Base-by-base conservation (phyloP, 2,329 filamentous ascomycete genomes). In the Aschersonia sp. region DNA sequence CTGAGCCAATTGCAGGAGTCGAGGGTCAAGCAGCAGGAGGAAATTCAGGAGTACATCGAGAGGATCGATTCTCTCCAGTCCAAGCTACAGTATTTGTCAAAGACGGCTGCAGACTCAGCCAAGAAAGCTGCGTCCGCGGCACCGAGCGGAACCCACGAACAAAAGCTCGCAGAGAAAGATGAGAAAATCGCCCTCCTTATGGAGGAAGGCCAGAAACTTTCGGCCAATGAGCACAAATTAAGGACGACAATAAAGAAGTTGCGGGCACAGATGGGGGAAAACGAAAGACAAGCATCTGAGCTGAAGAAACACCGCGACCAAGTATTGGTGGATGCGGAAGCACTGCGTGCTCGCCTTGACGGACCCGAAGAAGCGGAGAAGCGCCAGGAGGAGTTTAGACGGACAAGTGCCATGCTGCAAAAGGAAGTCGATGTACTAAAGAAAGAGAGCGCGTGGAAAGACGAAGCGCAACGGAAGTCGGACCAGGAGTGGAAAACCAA, bases 51-150 rank as follows among this genome's bases (percentile, higher is more conserved):
- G 45, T 87, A 95, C 52, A 75, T 90, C 6, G 92, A 98, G 64
- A 81, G 84, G 37, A 92, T 95, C 48, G 92, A 98, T 67, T 84
- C 89, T 4, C 68, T 98, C 1, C 87, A 97, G 62, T 80, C 87
- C 6, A 97, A 98, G 60, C 68, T 98, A 31, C 83, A 89, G 54
- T 95, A 94, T 58, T 69, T 98, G 10, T 82, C 89, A 2, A 83
- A 83, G 51, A 84, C 89, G 58, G 82, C 85, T 10, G 78, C 84
- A 0, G 83, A 89, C 32, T 73, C 82, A 0, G 87, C 92, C 1
- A 83, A 81, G 58, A 77, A 79, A 54, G 74, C 80, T 6, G 80
- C 78, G 2, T 67, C 73, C n/a, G 68, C 73, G 30, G 79, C 83
- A 1, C 68, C 76, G 2, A 60, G 76, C 0, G 83, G 83, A 5